Conservation (phyloP, 2,329 filamentous ascomycete genomes). For the Davidsoniella virescens region DNA sequence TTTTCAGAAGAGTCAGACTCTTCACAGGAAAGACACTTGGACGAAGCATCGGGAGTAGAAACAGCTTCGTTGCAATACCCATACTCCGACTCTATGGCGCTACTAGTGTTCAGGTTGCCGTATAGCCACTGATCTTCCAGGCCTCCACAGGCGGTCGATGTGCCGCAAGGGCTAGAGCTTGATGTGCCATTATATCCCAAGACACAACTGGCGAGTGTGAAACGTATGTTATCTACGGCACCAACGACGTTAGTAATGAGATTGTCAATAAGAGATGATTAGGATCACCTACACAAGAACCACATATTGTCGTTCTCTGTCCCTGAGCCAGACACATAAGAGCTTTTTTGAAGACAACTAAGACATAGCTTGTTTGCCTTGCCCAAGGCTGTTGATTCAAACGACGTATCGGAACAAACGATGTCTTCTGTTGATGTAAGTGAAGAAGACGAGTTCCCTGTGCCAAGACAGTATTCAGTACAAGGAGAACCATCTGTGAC, state of each 20-base stretch:
- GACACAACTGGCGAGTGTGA: constrained; percentile 34
- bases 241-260: background rate
- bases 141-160: constrained; percentile 32
- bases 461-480: constrained; percentile 30
- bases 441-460: constrained; percentile 27
- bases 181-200: constrained; percentile 34
- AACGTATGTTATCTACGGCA: constrained; percentile 34
- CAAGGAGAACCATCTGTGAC: constrained; percentile 40
- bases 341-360: constrained; percentile 36
- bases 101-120: constrained; percentile 20
- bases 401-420: constrained; percentile 21
- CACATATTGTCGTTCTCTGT: constrained; percentile 31
- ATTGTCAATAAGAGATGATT: no score
- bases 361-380: constrained; percentile 25
- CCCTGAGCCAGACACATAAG: constrained; percentile 29
- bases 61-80: background rate
- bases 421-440: constrained; percentile 28
- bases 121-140: constrained; percentile 26
- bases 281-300: constrained; percentile 34
- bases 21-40: constrained; percentile 31
- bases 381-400: constrained; percentile 22
- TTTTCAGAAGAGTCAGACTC: constrained; percentile 24
- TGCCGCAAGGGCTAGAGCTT: constrained; percentile 33
- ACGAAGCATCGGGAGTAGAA: constrained; percentile 16
- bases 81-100: background rate